Evolutionary conservation across 805 yeast species (phyloP).

Genomic region (Lachancea sp.): DNA sequence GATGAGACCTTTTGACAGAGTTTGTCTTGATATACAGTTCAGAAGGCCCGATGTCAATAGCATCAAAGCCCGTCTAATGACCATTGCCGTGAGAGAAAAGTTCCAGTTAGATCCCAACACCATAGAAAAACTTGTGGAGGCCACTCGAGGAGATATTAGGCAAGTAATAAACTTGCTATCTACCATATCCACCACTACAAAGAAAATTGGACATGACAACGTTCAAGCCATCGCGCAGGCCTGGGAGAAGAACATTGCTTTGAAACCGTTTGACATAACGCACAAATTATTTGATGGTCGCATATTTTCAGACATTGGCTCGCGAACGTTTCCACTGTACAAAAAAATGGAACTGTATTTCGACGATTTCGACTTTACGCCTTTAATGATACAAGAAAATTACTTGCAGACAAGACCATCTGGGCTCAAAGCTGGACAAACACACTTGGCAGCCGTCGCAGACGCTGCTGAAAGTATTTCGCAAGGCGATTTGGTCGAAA

Average conservation of each 20-base stretch:
- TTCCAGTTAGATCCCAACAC: conserved; percentile 73
- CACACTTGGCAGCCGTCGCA: conserved; percentile 58
- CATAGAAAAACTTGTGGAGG: conserved; percentile 75
- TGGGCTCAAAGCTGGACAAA: conserved; percentile 36
- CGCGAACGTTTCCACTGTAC: conserved; percentile 52
- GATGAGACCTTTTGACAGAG: conserved; percentile 91
- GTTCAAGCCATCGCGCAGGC: conserved; percentile 54
- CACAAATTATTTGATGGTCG: conserved; percentile 58
- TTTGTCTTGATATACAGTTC: conserved; percentile 72
- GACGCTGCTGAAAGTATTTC: conserved; percentile 84
- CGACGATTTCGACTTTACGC: conserved; percentile 90
- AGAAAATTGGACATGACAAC: conserved; percentile 49
- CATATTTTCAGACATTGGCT: conserved; percentile 41
- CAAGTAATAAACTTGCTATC: conserved; percentile 88
- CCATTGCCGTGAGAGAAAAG: conserved; percentile 82
- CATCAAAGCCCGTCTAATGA: conserved; percentile 76
- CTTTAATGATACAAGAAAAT: conserved; percentile 94
- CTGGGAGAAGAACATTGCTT: conserved; percentile 86
- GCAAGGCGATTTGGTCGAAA: conserved; percentile 75
- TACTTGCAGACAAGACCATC: conserved; percentile 64
- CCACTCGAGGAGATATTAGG: conserved; percentile 86
- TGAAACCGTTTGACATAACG: conserved; percentile 88
- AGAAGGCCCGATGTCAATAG: conserved; percentile 82
- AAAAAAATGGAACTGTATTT: conserved; percentile 86
- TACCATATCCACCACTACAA: conserved; percentile 71